phyloP scores from a whole-genome alignment of 805 yeast species.

The Saccharomycopsis javanensis region DNA sequence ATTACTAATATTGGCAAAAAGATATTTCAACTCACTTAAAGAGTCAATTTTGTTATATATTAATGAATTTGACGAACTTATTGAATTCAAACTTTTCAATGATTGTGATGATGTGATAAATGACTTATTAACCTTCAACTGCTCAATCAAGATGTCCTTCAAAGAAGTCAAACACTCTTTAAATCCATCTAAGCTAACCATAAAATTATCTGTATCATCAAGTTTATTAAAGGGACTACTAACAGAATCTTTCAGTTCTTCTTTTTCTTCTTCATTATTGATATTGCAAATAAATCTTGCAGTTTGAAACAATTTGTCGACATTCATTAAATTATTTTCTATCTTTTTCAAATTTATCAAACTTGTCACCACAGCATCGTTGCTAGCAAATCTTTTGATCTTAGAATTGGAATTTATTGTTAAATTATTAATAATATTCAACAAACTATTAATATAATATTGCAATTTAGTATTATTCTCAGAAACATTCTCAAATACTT shows the following conservation, averaged over 20 bases:
- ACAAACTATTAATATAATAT: slow-evolving; percentile 11
- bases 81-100: neutral
- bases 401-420: slow-evolving; percentile 4
- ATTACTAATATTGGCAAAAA: slow-evolving; percentile 9
- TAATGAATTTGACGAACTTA: neutral
- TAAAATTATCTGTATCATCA: neutral
- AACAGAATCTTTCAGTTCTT: neutral
- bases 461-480: slow-evolving; percentile 11
- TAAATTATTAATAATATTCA: slow-evolving; percentile 8
- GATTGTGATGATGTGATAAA: neutral
- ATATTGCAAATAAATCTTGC: slow-evolving; percentile 17
- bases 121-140: slow-evolving; percentile 9
- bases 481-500: slow-evolving; percentile 7
- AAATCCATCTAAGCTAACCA: slow-evolving; percentile 3
- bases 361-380: slow-evolving; percentile 9
- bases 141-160: slow-evolving; percentile 13
- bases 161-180: slow-evolving; percentile 9
- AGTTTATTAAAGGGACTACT: neutral
- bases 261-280: slow-evolving; percentile 3
- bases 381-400: neutral
- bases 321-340: slow-evolving; percentile 2
- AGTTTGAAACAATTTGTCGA: slow-evolving; percentile 14
- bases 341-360: slow-evolving; percentile 8
- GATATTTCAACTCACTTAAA: slow-evolving; percentile 10
- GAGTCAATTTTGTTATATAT: slow-evolving; percentile 10